These are phyloP conservation scores for Pseudocercospora cruenta DNA, from an alignment of 2,329 filamentous ascomycete species.

Conservation along the genomic window DNA sequence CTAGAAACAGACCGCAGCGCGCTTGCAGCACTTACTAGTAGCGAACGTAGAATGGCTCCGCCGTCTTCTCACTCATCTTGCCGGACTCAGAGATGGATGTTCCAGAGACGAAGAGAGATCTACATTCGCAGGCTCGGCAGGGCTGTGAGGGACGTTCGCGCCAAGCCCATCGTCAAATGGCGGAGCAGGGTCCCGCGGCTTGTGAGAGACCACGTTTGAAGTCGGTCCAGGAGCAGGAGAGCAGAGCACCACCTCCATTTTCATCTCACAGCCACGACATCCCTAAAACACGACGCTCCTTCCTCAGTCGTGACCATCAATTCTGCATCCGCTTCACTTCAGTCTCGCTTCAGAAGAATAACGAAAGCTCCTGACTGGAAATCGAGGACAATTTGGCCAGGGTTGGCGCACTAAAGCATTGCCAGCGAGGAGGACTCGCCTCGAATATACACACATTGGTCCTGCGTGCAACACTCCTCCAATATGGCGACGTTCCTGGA, in stretches of 20 bases:
- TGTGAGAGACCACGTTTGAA: slow-evolving; percentile 11
- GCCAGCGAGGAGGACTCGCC: slow-evolving; percentile 36
- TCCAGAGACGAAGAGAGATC: neutral
- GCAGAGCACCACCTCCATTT: neutral
- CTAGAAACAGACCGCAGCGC: neutral
- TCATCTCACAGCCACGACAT: neutral
- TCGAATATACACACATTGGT: slow-evolving; percentile 13
- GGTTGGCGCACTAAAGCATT: slow-evolving; percentile 34
- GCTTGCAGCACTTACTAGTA: slow-evolving; percentile 78
- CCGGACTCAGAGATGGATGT: neutral
- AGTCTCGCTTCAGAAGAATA: neutral
- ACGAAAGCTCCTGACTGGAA: neutral
- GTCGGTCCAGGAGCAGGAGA: slow-evolving; percentile 5
- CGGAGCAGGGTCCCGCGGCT: neutral
- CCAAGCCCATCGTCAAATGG: slow-evolving; percentile 4
- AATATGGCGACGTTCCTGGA: slow-evolving; percentile 95
- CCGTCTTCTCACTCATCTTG: slow-evolving; percentile 59
- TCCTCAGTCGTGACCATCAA: slow-evolving; percentile 16
- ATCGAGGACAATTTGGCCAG: slow-evolving; percentile 21
- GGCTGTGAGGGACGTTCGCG: neutral
- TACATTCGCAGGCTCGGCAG: slow-evolving; percentile 1
- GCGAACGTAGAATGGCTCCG: slow-evolving; percentile 89
- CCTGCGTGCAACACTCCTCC: slow-evolving; percentile 30
- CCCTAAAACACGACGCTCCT: neutral
- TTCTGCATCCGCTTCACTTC: neutral